Percentiles rank a stretch among this genome's conserved stretches.
Conservation (phyloP, 148 eudicot genomes). For the Suaeda aralocaspica region DNA sequence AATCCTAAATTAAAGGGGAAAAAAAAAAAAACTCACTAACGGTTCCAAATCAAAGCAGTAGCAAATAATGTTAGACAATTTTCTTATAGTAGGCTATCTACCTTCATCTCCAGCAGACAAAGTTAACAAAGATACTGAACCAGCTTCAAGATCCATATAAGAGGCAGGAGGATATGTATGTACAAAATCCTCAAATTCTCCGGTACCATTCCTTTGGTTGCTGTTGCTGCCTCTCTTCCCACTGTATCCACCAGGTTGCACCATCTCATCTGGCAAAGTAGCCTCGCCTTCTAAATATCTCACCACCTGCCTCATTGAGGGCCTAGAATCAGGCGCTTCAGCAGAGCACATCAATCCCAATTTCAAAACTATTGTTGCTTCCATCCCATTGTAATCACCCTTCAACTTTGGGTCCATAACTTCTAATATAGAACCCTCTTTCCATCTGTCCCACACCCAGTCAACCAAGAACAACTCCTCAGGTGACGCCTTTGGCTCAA, state of each 20-base stretch:
- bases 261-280: slow-evolving; percentile 42
- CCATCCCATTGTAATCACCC: slow-evolving; percentile 51
- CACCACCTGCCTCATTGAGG: slow-evolving; percentile 66
- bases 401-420: slow-evolving; percentile 58
- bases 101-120: slow-evolving; percentile 25
- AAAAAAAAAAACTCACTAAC: background rate
- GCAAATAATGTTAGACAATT: background rate
- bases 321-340: slow-evolving; percentile 43
- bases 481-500: slow-evolving; percentile 62
- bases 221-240: slow-evolving; percentile 22
- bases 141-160: slow-evolving; percentile 42
- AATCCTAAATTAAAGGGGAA: background rate
- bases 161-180: slow-evolving; percentile 54
- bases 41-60: background rate
- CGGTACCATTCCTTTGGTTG: slow-evolving; percentile 16
- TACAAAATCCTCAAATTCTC: slow-evolving; percentile 46
- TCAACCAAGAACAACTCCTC: slow-evolving; percentile 77
- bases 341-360: slow-evolving; percentile 70
- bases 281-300: slow-evolving; percentile 73
- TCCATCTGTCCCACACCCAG: slow-evolving; percentile 79
- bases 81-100: slow-evolving; percentile 21
- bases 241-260: slow-evolving; percentile 38
- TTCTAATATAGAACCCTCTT: slow-evolving; percentile 44
- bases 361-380: slow-evolving; percentile 50
- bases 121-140: slow-evolving; percentile 32